These are phyloP conservation scores for Kuraishia piskuri DNA, from an alignment of 805 yeast genomes.

Conservation along the genomic window DNA sequence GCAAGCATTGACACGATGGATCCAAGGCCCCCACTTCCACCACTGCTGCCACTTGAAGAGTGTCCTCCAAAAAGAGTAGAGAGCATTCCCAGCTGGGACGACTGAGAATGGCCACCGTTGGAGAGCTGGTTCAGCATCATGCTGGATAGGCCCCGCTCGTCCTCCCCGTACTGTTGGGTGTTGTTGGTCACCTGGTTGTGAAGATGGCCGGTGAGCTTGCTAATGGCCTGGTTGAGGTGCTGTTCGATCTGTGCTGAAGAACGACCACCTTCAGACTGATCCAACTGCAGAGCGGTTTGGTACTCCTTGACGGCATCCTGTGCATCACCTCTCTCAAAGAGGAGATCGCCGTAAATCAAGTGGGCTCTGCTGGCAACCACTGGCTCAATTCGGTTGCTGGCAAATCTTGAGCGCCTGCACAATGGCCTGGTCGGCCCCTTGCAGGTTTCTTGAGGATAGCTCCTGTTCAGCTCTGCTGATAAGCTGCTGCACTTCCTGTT, in stretches of 20 bases:
- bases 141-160: conserved; percentile 21
- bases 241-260: conserved; percentile 22
- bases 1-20: conserved; percentile 14
- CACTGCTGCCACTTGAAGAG: conserved; percentile 5
- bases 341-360: conserved; percentile 19
- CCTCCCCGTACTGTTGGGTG: conserved; percentile 10
- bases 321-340: conserved; percentile 14
- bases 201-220: conserved; percentile 13
- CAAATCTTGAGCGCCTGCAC: neutral
- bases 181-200: conserved; percentile 15
- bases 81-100: conserved; percentile 18
- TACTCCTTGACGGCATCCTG: conserved; percentile 19
- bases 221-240: conserved; percentile 15
- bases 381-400: neutral
- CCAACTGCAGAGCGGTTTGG: conserved; percentile 20
- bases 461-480: neutral
- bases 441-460: neutral
- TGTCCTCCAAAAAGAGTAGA: conserved; percentile 12
- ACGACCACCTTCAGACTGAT: conserved; percentile 21
- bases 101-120: conserved; percentile 16
- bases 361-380: conserved; percentile 9
- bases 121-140: conserved; percentile 16
- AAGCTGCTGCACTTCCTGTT: neutral
- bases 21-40: conserved; percentile 14
- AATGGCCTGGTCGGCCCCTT: neutral